Conservation (phyloP, 2,329 filamentous ascomycete genomes). For the Dothistroma septosporum region DNA sequence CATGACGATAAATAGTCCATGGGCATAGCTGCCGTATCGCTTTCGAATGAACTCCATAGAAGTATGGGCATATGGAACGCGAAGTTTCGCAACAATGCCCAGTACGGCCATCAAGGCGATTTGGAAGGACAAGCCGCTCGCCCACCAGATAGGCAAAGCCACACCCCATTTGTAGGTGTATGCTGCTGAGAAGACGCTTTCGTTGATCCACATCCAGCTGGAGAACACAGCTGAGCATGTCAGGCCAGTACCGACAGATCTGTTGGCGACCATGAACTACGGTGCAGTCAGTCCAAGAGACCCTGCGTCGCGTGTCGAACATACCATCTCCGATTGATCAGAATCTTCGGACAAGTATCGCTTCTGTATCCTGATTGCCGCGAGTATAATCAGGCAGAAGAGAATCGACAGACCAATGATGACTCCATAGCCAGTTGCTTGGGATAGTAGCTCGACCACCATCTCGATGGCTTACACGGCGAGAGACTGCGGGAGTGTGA, state of each 20-base stretch:
- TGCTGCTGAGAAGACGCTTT: conserved; percentile 39
- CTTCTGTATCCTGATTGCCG: conserved; percentile 46
- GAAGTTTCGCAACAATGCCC: conserved; percentile 48
- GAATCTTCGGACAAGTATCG: conserved; percentile 42
- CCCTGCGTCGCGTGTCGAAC: background rate
- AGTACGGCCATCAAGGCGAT: conserved; percentile 50
- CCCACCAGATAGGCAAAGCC: conserved; percentile 35
- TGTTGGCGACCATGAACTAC: conserved; percentile 37
- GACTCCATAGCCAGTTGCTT: conserved; percentile 42
- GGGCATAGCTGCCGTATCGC: conserved; percentile 28
- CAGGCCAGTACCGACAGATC: conserved; percentile 28
- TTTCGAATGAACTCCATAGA: conserved; percentile 49
- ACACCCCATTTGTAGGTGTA: conserved; percentile 34
- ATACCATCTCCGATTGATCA: conserved; percentile 42
- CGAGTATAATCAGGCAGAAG: conserved; percentile 47
- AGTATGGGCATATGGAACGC: conserved; percentile 50
- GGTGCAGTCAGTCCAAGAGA: background rate
- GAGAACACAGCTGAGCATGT: conserved; percentile 35
- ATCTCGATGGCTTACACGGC: conserved; percentile 7
- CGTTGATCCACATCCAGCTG: conserved; percentile 42
- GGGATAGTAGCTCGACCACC: conserved; percentile 29
- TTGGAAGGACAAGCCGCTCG: conserved; percentile 43
- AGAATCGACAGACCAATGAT: conserved; percentile 48
- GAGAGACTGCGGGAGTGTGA: background rate
- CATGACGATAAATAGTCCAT: conserved; percentile 28